Evolutionary conservation across 164 flowering plant species (phyloP).

Genomic region (Aristolochia fimbriata): DNA sequence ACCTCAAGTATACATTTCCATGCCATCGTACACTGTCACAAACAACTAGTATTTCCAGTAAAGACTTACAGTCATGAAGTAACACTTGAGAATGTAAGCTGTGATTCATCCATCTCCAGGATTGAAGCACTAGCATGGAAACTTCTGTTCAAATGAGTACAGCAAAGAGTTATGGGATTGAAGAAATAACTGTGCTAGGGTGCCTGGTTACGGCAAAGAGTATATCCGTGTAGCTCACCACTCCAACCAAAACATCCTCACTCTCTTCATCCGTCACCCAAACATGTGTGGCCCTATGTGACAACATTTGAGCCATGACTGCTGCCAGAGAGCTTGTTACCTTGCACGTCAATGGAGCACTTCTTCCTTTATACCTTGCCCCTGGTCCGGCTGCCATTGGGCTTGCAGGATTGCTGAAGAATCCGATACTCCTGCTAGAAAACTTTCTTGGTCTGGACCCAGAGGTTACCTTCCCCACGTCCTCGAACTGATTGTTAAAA

Average conservation of each 20-base stretch:
- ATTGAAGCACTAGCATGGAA: no score
- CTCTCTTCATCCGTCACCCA: slow-evolving; percentile 83
- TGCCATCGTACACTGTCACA: no score
- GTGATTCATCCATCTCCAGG: no score
- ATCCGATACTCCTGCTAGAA: slow-evolving; percentile 78
- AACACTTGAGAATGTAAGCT: no score
- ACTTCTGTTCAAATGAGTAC: no score
- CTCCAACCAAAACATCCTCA: slow-evolving; percentile 73
- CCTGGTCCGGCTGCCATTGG: slow-evolving; percentile 21
- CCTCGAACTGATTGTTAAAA: slow-evolving; percentile 15
- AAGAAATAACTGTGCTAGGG: slow-evolving; percentile 9
- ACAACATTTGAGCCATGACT: slow-evolving; percentile 96
- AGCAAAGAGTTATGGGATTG: slow-evolving; percentile 9
- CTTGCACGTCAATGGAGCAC: slow-evolving; percentile 81
- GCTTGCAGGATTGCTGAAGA: slow-evolving; percentile 38
- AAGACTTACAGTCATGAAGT: no score
- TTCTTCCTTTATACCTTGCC: slow-evolving; percentile 63
- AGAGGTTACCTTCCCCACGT: slow-evolving; percentile 14
- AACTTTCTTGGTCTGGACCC: slow-evolving; percentile 39
- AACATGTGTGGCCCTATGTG: slow-evolving; percentile 86
- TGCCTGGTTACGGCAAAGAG: slow-evolving; percentile 59
- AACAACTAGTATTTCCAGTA: no score
- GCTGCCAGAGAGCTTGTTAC: slow-evolving; percentile 81
- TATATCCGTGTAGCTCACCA: slow-evolving; percentile 76
- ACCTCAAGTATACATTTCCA: no score